Conservation (phyloP, 176 grass and related monocot species). For the Rhynchospora tenuis region DNA sequence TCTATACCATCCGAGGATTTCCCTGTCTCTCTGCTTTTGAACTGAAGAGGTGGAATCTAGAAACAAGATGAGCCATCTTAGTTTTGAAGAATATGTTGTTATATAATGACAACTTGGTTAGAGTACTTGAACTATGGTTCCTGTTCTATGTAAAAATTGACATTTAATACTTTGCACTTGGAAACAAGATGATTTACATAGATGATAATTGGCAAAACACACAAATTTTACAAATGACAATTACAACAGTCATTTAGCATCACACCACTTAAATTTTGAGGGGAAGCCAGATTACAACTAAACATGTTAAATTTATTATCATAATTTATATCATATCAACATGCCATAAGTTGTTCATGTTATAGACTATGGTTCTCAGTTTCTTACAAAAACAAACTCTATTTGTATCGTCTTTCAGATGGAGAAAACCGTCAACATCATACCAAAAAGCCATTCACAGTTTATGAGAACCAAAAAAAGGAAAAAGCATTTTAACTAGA, state of each 20-base stretch:
- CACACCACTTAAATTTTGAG: neutral
- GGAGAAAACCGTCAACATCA: neutral
- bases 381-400: neutral
- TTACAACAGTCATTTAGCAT: neutral
- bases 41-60: neutral
- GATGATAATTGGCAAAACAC: neutral
- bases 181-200: neutral
- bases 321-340: neutral
- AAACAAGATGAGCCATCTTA: neutral
- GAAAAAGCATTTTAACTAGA: neutral
- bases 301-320: neutral
- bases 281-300: neutral
- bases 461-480: neutral
- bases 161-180: neutral
- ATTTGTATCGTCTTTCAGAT: neutral
- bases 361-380: neutral
- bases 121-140: neutral
- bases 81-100: slow-evolving; percentile 3
- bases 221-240: neutral
- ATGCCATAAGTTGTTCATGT: neutral
- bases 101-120: neutral
- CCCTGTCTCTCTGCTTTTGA: neutral
- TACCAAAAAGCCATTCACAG: slow-evolving; percentile 5
- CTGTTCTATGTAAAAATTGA: neutral
- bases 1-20: neutral